Base-by-base conservation (phyloP, 352 stramenopile species). In the Pythium grandisporangium region DNA sequence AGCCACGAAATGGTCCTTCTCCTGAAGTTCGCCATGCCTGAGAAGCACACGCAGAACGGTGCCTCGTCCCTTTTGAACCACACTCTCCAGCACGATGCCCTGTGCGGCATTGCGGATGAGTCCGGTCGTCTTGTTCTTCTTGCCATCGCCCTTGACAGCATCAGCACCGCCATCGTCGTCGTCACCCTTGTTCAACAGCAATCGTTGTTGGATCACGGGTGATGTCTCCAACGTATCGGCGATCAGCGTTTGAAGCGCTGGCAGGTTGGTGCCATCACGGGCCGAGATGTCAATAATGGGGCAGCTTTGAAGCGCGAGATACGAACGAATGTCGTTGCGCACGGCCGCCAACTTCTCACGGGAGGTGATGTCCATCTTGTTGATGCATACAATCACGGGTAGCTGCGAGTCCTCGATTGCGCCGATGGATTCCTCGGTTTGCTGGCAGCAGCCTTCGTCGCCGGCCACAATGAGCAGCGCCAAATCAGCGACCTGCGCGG, bases 361-460 rank as follows among this genome's bases (percentile, higher is more conserved):
- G 2, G 50, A 45, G 1, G 61, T 49, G 24, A 90, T 42, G 47
- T 96, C 84, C n/a, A 95, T 53, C 53, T 96, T 96, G 56, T 93
- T 96, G 37, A 96, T 69, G 36, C 72, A 91, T 13, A 80, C 77
- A 16, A 96, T 59, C 7, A 60, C 66, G 0, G 83, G 83, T n/a
- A 95, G 51, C 24, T 52, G 60, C 6, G 78, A 50, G 26, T 84
- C 72, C 47, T 96, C 84, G 22, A 92, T 71, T 7, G 80, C 84
- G 21, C 84, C 84, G 22, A 96, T 98, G 2, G 90, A 98, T 58
- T 99, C 97, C 20, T 94, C 77, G 12, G 97, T 99, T 70, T 99
- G 97, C 41, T 98, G 66, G 42, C 96, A 89, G 36, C 98, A 79
- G n/a, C 96, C 95, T 81, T 99, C 97, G 64, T 99, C 96, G 0